Evolutionary conservation across 805 yeast species (phyloP).

Genomic region (Saccharomycopsis sp.): DNA sequence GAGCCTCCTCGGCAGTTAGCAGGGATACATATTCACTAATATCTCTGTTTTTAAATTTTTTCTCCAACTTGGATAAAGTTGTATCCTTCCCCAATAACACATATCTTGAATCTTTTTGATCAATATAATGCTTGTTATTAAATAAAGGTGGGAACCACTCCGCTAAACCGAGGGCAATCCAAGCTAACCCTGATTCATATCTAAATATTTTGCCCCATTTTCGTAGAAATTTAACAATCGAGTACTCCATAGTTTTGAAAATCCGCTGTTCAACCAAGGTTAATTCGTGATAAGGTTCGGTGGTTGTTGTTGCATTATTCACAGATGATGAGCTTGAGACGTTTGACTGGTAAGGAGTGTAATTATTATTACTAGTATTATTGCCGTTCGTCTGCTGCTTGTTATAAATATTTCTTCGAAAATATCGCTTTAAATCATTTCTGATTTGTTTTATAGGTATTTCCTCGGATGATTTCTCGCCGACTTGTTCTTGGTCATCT

Average conservation of each 20-base stretch:
- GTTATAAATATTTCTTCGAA: slow-evolving; percentile 33
- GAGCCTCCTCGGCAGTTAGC: background rate
- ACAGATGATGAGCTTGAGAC: background rate
- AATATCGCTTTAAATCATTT: slow-evolving; percentile 56
- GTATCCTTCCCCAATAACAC: slow-evolving; percentile 50
- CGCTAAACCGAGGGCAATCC: slow-evolving; percentile 84
- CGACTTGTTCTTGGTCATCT: slow-evolving; percentile 26
- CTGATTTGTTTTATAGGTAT: slow-evolving; percentile 32
- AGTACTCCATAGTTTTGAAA: slow-evolving; percentile 48
- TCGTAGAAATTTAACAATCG: slow-evolving; percentile 55
- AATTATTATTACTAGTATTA: slow-evolving; percentile 5
- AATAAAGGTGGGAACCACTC: slow-evolving; percentile 76
- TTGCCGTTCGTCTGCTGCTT: slow-evolving; percentile 7
- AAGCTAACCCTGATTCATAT: slow-evolving; percentile 76
- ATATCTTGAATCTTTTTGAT: slow-evolving; percentile 30
- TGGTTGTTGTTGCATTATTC: slow-evolving; percentile 3
- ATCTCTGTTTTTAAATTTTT: slow-evolving; percentile 4
- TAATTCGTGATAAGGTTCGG: slow-evolving; percentile 19
- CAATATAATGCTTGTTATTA: slow-evolving; percentile 31
- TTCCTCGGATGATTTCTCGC: slow-evolving; percentile 21
- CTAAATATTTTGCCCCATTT: slow-evolving; percentile 77
- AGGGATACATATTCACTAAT: background rate
- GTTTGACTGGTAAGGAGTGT: slow-evolving; percentile 1
- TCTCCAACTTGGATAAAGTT: slow-evolving; percentile 9
- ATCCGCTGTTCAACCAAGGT: slow-evolving; percentile 42